Base-by-base conservation (phyloP, 139 green algal species). In the Zygnema circumcarinatum region DNA sequence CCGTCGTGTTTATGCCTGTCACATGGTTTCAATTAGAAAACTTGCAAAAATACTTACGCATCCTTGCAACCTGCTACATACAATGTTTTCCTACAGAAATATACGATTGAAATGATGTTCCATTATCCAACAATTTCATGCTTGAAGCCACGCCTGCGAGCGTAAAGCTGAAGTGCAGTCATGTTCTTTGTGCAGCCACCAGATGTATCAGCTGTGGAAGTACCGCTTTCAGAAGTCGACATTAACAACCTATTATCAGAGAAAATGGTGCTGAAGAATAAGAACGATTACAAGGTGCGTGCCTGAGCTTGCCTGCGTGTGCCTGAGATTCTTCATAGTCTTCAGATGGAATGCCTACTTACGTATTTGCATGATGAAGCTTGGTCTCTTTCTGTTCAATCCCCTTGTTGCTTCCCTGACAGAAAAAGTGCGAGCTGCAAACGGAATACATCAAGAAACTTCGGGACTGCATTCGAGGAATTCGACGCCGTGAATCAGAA, bases 371-470 rank as follows among this genome's bases (percentile, higher is more conserved):
- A 11, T 53, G 3, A 25, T 53, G 16, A 39, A 25, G 11, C 36
- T 11, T 78, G 69, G 16, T 11, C 47, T 62, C 16, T 16, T 41
- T 25, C 16, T 78, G 69, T 53, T 42, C 56, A 29, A 53, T 40
- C 35, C 7, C 7, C 7, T 42, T 78, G 69, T 29, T 29, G 29
- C 29, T 35, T 29, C 29, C 29, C 56, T 29, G 35, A 11, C 69
- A 78, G 81, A 42, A 42, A 32, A 88, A 85, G 67, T 74, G 81
- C 81, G 81, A 88, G 74, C 81, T 83, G 68, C 38, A 47, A 31
- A 88, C 84, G 72, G 54, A 84, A 75, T 88, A 88, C 81, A 88
- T 88, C 72, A 88, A 85, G 74, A 25, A 87, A 29, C 81, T 88
- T 40, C 81, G 81, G 31, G 81, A 39, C 29, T 88, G 81, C 32